A percentile compares a stretch with the other conserved stretches of the same genome.
Conservation (phyloP, 805 yeast species). For the Saccharomycopsis schoenii region DNA sequence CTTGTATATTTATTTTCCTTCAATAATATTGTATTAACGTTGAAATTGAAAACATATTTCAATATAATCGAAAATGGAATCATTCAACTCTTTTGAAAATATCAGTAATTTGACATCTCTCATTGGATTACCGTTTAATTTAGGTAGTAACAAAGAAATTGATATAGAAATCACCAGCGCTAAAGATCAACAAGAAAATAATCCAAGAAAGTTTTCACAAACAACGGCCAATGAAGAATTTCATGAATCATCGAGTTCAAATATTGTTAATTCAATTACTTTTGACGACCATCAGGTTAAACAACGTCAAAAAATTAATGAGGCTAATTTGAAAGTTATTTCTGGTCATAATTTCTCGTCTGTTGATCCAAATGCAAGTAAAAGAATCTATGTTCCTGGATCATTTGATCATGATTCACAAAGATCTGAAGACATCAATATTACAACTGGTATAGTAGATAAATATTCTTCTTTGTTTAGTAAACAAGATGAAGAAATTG, state of each 20-base stretch:
- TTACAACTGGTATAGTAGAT: not conserved
- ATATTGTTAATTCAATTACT: not conserved
- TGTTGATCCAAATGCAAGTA: not conserved
- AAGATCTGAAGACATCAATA: not conserved
- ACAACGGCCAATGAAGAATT: too few species aligned
- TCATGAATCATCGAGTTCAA: not conserved
- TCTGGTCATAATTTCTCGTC: not conserved
- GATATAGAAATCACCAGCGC: not conserved
- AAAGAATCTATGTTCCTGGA: not conserved
- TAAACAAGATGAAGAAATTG: not conserved
- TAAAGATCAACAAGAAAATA: not conserved
- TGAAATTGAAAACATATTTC: not conserved
- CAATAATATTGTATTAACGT: too few species aligned
- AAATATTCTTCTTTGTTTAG: not conserved
- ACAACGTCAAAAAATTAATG: not conserved
- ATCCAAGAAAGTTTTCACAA: not conserved
- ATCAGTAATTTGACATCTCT: not conserved
- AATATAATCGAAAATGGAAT: not conserved
- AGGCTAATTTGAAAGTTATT: not conserved
- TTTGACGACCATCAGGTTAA: not conserved
- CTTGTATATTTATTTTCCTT: too few species aligned
- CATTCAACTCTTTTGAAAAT: not conserved
- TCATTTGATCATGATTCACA: not conserved
- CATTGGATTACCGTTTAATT: conserved; percentile 10
- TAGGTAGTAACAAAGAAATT: conserved; percentile 3